A percentile compares a stretch with the other conserved stretches of the same genome.
Evolutionary conservation across 768 basidiomycete species (phyloP).

Genomic region (Mycena olivaceomarginata): DNA sequence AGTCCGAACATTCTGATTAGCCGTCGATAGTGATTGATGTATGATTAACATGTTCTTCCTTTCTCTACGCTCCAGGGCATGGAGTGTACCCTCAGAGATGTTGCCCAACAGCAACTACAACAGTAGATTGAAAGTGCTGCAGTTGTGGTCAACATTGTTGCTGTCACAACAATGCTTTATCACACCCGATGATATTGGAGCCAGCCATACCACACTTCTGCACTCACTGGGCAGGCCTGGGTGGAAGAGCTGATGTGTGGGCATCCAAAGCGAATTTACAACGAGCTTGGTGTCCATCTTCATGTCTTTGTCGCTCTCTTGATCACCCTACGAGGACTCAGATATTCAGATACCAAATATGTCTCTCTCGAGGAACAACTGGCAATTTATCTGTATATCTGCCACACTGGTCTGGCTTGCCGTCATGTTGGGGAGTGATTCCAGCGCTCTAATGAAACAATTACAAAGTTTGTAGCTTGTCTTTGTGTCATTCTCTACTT

Average conservation of each 20-base stretch:
- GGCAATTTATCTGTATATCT: no score
- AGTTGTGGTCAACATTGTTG: no score
- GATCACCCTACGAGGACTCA: conserved; percentile 25
- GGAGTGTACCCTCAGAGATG: no score
- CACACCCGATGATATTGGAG: conserved; percentile 7
- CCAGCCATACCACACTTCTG: conserved; percentile 45
- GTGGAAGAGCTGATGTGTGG: conserved; percentile 43
- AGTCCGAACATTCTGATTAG: no score
- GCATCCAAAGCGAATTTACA: conserved; percentile 43
- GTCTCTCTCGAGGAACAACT: conserved; percentile 44
- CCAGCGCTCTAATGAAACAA: conserved; percentile 40
- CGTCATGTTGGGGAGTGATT: conserved; percentile 34
- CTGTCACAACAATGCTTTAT: no score
- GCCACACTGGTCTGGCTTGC: not conserved
- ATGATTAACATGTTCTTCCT: no score
- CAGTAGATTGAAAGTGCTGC: no score
- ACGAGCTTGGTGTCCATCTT: conserved; percentile 37
- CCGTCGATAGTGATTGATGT: no score
- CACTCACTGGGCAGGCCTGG: conserved; percentile 42
- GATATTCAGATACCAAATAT: conserved; percentile 27
- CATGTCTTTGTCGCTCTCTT: conserved; percentile 42
- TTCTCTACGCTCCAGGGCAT: no score
- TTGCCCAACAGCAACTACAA: no score
- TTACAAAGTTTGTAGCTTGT: conserved; percentile 39
- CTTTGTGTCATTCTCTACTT: not conserved